Base-by-base conservation (phyloP, 805 yeast species). In the Zygosaccharomyces siamensis region DNA sequence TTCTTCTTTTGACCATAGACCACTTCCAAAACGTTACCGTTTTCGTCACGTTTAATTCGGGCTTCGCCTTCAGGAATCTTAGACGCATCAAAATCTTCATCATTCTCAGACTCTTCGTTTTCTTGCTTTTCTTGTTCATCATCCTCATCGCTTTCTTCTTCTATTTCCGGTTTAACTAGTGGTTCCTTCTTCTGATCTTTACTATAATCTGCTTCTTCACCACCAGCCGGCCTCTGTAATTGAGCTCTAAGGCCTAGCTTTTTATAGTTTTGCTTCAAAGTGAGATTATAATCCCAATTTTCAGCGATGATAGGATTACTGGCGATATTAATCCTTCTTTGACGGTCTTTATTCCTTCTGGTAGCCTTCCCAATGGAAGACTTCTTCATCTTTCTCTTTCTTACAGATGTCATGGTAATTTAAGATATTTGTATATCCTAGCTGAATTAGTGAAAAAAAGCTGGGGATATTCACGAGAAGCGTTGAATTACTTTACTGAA, bases 221-320 rank as follows among this genome's bases (percentile, higher is more conserved):
- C 97, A 51, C 97, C 98, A 1, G 95, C 81, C 1, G 80, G 73
- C 14, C 68, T 71, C 23, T 85, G 84, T 32, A 90, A 67, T 56
- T 81, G 80, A 8, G 86, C 75, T 32, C 80, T 73, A 46, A 93
- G 72, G 3, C 99, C 99, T 26, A 93, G 70, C 54, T 74, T 80
- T 58, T 83, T 83, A 70, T 93, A 92, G 67, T 93, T 93, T 64
- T 93, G 98, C 45, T 81, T 76, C 51, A 90, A 71, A 0, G 98
- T 90, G 48, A 84, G 73, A 10, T 78, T 77, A 50, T 81, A 78
- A 68, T 93, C 96, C 99, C 99, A 93, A 66, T 89, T 78, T 30
- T 81, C 86, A 4, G 89, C 95, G 53, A 93, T 86, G 53, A 93
- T 79, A 1, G 95, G 86, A 62, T 89, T 88, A 0, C 86, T 75